Evolutionary conservation across 2,329 filamentous ascomycete species (phyloP), one percentile per base, ranked within the genome.

Genomic region (Monosporascus cannonballus): DNA sequence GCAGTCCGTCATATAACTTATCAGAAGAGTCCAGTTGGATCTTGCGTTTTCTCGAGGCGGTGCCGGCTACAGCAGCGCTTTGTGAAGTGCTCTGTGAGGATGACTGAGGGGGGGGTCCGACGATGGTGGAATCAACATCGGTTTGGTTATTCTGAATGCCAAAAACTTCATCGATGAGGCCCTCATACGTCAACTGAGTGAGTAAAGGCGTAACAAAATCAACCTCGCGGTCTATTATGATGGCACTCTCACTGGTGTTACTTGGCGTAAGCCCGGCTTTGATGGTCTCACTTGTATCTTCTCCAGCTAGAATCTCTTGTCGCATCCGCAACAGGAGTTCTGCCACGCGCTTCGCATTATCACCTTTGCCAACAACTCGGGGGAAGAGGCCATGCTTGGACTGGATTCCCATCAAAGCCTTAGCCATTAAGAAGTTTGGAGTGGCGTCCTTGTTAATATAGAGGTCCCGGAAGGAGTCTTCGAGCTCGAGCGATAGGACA

Each of bases 111-210:
- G 85, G 78, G n/a, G 81, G 80, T 11, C 93, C 93, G 9, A 96
- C 84, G 54, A 97, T 83, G 1, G 91, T 91, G 2, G 90, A 90
- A 67, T 97, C 93, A 22, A 97, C 85, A 66, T 97, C 94, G 38
- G 90, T 86, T 67, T 96, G 91, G 64, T 95, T 97, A 65, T 96
- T 88, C 59, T 89, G 84, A 56, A 99, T 96, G 34, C 88, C 86
- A 66, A 96, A 95, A 17, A 94, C 80, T 68, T 99, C 94, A 65
- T 99, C 95, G 51, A 99, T 87, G 25, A 99, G 77, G 3, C 94
- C 94, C 72, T 99, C 93, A 64, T 99, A 99, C 1, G 94, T 99
- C 56, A 99, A 76, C 68, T 99, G 94, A 0, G 93, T 97, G 51
- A 99, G 84, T 17, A 99, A 78, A 0, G 89, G 87, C 1, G 94